These are phyloP conservation scores for Schoenoplectus triqueter DNA, from an alignment of 202 grass and related monocot genomes.

Conservation along the genomic window DNA sequence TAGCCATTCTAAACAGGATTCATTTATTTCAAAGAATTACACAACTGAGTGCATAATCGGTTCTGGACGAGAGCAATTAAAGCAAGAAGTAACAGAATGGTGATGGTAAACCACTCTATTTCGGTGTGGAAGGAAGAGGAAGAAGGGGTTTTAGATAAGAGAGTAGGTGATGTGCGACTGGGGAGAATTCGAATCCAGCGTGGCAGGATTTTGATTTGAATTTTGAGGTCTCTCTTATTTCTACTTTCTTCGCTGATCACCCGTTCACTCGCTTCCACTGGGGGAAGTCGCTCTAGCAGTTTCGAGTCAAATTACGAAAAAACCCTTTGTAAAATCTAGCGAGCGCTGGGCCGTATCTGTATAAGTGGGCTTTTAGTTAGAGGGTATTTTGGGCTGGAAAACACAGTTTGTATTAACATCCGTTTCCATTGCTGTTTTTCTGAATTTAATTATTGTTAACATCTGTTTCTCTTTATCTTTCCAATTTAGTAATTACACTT, in stretches of 20 bases:
- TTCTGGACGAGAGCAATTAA: background rate
- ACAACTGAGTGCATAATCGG: background rate
- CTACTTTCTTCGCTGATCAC: background rate
- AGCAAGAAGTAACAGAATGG: background rate
- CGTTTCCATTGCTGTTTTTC: no score
- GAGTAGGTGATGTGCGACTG: background rate
- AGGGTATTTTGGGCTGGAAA: background rate
- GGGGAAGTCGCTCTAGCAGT: background rate
- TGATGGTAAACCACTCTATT: slow-evolving; percentile 21
- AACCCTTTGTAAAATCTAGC: background rate
- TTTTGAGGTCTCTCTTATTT: slow-evolving; percentile 17
- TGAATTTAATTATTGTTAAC: no score
- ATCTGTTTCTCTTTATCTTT: no score
- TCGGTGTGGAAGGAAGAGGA: background rate
- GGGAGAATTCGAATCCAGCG: slow-evolving; percentile 19
- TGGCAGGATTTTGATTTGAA: slow-evolving; percentile 29
- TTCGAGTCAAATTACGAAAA: background rate
- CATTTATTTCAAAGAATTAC: background rate
- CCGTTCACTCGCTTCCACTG: background rate
- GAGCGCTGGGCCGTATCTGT: background rate
- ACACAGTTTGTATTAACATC: background rate
- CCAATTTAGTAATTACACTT: no score
- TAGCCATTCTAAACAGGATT: slow-evolving; percentile 44
- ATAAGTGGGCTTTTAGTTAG: background rate
- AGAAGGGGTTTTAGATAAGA: slow-evolving; percentile 6